Evolutionary conservation across 345 rosid genomes (phyloP), one percentile per base, ranked within the genome.

Genomic region (Iberis pinnata): DNA sequence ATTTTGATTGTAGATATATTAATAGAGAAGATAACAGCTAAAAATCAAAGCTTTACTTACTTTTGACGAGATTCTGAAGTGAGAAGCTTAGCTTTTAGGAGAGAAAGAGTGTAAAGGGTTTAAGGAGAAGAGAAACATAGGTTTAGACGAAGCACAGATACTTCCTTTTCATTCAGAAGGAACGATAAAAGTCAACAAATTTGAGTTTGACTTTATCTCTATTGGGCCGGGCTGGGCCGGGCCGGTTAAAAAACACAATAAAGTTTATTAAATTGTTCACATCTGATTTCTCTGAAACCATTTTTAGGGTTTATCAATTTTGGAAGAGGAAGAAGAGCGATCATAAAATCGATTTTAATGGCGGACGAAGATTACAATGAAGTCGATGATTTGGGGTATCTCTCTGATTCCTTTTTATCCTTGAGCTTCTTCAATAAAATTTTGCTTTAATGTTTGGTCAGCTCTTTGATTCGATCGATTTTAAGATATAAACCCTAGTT

Each of bases 301-400:
- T 22, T 22, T 2, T 22, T 22, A 22, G 25, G 25, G 3, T 22
- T 22, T 22, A 22, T 22, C 25, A 6, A 22, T 22, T 22, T 22
- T n/a, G n/a, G n/a, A n/a, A n/a, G n/a, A n/a, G n/a, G n/a, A n/a
- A n/a, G n/a, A n/a, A n/a, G 25, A 2, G 25, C 25, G 25, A 22
- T 2, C 6, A 3, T 22, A 2, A 22, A 22, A 22, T 22, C 4
- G 6, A 22, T 6, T 22, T 6, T 60, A 51, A 82, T 84, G 97
- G 97, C 86, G 6, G 92, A 83, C 63, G 95, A 83, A 0, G 89
- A 83, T 38, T 83, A 73, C 67, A 85, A 69, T 39, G 92, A 85
- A 27, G 78, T 75, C 27, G 92, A 85, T 22, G 87, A 83, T 29
- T 68, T 81, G 74, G 88, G 83, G 80, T 80, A 60, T 38, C 45